Percentiles rank a stretch among this genome's conserved stretches.
Evolutionary conservation across 116 monocot species (phyloP).

Genomic region (Posidonia oceanica): DNA sequence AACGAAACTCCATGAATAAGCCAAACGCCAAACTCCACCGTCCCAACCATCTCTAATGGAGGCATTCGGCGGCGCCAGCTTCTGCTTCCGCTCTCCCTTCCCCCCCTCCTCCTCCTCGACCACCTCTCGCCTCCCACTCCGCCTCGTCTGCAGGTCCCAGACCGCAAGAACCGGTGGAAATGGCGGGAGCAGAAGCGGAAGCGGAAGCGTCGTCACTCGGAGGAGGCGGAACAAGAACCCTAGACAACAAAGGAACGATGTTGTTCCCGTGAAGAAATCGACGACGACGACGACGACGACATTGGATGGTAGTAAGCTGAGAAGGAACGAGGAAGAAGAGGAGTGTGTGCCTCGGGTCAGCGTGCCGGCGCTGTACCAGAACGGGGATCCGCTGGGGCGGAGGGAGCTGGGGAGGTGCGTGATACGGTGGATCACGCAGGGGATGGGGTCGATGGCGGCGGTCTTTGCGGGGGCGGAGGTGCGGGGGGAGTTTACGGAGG

Average conservation of each 20-base stretch:
- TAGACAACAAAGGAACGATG: too few species aligned
- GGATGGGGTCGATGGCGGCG: constrained; percentile 86
- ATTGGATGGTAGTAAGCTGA: not conserved
- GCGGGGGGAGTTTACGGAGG: constrained; percentile 71
- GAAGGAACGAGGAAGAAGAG: not conserved
- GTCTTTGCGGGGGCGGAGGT: constrained; percentile 67
- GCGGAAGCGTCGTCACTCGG: not conserved
- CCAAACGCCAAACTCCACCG: not conserved
- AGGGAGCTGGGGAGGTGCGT: constrained; percentile 84
- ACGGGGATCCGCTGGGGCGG: constrained; percentile 73
- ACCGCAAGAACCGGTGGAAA: not conserved
- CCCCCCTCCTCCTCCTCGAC: not conserved
- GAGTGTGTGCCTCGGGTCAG: constrained; percentile 11
- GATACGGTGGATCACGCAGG: constrained; percentile 75
- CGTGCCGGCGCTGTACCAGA: constrained; percentile 64
- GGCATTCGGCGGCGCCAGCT: not conserved
- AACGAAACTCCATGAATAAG: not conserved
- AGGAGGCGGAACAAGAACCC: not conserved
- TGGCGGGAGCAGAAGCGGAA: not conserved
- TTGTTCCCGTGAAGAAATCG: not conserved
- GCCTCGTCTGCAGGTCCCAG: constrained; percentile 1
- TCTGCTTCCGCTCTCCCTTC: not conserved
- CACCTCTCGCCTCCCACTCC: not conserved
- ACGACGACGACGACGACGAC: not conserved
- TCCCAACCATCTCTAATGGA: not conserved